A percentile compares a stretch with the other conserved stretches of the same genome.
phyloP scores from a whole-genome alignment of 2,329 filamentous ascomycete species.

The Alternaria consortialis region DNA sequence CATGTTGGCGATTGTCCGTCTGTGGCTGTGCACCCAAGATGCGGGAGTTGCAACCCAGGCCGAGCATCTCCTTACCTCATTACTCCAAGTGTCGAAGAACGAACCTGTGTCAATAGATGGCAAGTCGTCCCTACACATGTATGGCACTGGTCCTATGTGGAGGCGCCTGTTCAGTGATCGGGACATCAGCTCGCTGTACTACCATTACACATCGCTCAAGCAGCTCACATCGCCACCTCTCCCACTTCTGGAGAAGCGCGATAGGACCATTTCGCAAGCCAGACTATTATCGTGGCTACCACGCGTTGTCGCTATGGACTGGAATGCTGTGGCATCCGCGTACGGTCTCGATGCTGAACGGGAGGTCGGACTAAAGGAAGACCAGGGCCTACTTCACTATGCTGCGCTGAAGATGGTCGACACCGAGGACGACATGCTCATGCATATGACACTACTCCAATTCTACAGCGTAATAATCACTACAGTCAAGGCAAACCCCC shows the following conservation, averaged over 20 bases:
- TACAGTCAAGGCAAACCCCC: slow-evolving; percentile 46
- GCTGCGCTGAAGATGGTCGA: slow-evolving; percentile 66
- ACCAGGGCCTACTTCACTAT: slow-evolving; percentile 63
- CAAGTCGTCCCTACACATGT: slow-evolving; percentile 36
- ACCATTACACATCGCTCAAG: slow-evolving; percentile 62
- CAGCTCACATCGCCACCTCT: slow-evolving; percentile 43
- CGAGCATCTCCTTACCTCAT: slow-evolving; percentile 60
- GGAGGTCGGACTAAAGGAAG: slow-evolving; percentile 42
- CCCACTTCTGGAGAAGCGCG: slow-evolving; percentile 56
- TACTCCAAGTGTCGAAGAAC: slow-evolving; percentile 59
- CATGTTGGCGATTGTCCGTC: slow-evolving; percentile 62
- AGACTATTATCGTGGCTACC: slow-evolving; percentile 67
- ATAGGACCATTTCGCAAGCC: slow-evolving; percentile 68
- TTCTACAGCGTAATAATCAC: slow-evolving; percentile 65
- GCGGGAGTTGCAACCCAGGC: slow-evolving; percentile 65
- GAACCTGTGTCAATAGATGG: slow-evolving; percentile 52
- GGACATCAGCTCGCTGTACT: slow-evolving; percentile 66
- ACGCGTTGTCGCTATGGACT: slow-evolving; percentile 63
- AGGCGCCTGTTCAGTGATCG: slow-evolving; percentile 68
- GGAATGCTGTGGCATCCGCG: slow-evolving; percentile 61
- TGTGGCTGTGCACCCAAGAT: slow-evolving; percentile 67
- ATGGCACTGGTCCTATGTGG: slow-evolving; percentile 62
- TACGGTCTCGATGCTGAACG: slow-evolving; percentile 63
- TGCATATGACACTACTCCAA: slow-evolving; percentile 67
- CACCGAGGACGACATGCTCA: slow-evolving; percentile 63